Evolutionary conservation across 306 rosid genomes (phyloP).

Genomic region (Pterocarpus macrocarpus): DNA sequence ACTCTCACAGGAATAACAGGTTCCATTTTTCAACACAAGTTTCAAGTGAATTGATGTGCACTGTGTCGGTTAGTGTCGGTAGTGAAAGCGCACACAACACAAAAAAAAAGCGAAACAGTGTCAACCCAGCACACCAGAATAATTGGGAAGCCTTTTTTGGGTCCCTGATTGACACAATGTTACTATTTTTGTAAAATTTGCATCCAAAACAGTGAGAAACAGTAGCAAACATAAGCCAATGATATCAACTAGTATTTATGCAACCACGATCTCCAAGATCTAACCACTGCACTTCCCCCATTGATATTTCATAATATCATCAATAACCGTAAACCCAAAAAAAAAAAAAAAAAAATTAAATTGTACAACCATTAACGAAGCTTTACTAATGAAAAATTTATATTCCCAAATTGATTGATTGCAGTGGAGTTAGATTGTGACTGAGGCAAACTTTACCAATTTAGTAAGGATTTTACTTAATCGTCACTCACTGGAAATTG

Average conservation of each 20-base stretch:
- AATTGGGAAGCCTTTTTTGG: slow-evolving; percentile 26
- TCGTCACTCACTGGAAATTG: neutral
- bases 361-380: no score
- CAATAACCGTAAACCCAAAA: neutral
- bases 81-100: slow-evolving; percentile 20
- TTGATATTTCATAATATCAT: slow-evolving; percentile 17
- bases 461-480: neutral
- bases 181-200: slow-evolving; percentile 37
- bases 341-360: neutral
- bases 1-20: neutral
- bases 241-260: neutral
- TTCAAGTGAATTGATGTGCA: neutral
- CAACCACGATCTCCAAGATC: slow-evolving; percentile 50
- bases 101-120: slow-evolving; percentile 34
- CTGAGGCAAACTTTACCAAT: neutral
- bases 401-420: neutral
- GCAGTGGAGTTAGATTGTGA: neutral
- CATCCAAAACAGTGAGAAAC: slow-evolving; percentile 29
- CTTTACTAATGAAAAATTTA: no score
- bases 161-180: slow-evolving; percentile 25
- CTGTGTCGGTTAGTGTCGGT: slow-evolving; percentile 50
- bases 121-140: slow-evolving; percentile 14
- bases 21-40: slow-evolving; percentile 23
- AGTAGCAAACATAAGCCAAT: slow-evolving; percentile 33
- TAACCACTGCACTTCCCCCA: slow-evolving; percentile 34